Percentiles rank a stretch among this genome's conserved stretches.
Evolutionary conservation across 2,329 filamentous ascomycete species (phyloP).

Genomic region (Penicillium hordei): DNA sequence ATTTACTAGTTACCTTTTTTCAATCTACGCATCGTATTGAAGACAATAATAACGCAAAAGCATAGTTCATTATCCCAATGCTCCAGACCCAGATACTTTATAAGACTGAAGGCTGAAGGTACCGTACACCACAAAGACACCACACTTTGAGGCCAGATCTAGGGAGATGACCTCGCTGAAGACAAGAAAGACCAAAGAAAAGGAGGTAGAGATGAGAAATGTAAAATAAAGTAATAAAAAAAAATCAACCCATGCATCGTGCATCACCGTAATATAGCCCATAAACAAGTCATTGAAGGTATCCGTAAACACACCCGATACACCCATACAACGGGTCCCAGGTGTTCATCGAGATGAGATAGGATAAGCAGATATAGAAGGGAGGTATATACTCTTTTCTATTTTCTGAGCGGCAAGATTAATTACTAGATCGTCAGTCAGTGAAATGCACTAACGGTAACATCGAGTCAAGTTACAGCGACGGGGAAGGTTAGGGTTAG

Average conservation of each 20-base stretch:
- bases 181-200: slow-evolving; percentile 5
- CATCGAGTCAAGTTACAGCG: background rate
- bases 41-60: background rate
- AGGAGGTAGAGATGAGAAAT: background rate
- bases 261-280: slow-evolving; percentile 18
- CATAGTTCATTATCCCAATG: slow-evolving; percentile 12
- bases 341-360: background rate
- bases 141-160: slow-evolving; percentile 14
- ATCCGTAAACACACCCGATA: background rate
- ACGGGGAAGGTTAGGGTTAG: background rate
- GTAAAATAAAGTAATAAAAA: background rate
- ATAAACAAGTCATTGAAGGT: slow-evolving; percentile 4
- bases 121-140: slow-evolving; percentile 24
- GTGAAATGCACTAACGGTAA: slow-evolving; percentile 3
- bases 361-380: background rate
- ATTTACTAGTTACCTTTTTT: background rate
- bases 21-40: background rate
- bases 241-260: slow-evolving; percentile 16
- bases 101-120: slow-evolving; percentile 11
- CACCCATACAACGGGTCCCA: background rate
- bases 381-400: slow-evolving; percentile 2
- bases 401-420: slow-evolving; percentile 4
- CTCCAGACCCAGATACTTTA: slow-evolving; percentile 17
- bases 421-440: slow-evolving; percentile 14
- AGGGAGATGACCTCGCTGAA: slow-evolving; percentile 11